These are phyloP conservation scores for Stylosanthes scabra DNA, from an alignment of 331 rosid species.

Conservation along the genomic window DNA sequence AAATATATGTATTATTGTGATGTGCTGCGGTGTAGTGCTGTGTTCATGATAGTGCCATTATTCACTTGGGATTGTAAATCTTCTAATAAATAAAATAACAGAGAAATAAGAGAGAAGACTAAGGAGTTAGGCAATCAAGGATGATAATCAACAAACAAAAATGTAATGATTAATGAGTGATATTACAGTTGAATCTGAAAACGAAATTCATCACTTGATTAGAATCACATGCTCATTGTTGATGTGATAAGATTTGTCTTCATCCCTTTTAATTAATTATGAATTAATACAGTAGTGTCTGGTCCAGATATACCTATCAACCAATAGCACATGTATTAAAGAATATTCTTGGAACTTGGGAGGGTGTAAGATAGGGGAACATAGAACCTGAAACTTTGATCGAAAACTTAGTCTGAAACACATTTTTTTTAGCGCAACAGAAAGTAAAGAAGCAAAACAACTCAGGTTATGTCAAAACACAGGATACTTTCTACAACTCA, in stretches of 20 bases:
- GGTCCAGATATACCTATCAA: constrained; percentile 24
- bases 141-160: constrained; percentile 26
- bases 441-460: too few species aligned
- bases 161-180: constrained; percentile 31
- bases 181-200: background rate
- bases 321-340: background rate
- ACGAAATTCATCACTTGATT: background rate
- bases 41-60: background rate
- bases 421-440: too few species aligned
- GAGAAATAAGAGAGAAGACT: background rate
- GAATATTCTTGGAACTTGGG: background rate
- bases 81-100: constrained; percentile 1
- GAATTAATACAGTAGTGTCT: constrained; percentile 19
- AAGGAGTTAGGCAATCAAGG: background rate
- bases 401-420: too few species aligned
- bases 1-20: background rate
- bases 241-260: constrained; percentile 8
- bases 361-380: background rate
- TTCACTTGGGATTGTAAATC: constrained; percentile 34
- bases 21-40: background rate
- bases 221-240: constrained; percentile 41
- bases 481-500: background rate
- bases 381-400: background rate
- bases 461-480: too few species aligned
- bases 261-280: background rate